These are phyloP conservation scores for Suillus subluteus DNA, from an alignment of 768 basidiomycete genomes.

Conservation along the genomic window DNA sequence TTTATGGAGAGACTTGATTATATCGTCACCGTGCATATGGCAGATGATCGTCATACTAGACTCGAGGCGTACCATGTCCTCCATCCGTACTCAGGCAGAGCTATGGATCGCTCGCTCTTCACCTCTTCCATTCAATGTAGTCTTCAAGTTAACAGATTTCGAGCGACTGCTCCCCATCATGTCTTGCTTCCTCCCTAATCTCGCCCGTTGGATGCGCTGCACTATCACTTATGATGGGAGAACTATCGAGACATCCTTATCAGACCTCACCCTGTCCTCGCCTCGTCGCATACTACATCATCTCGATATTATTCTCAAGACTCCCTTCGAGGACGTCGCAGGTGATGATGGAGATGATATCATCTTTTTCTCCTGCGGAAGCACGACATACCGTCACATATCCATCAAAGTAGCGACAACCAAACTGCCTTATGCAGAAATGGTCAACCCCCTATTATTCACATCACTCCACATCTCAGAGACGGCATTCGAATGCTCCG, in stretches of 20 bases:
- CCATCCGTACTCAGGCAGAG: slow-evolving; percentile 50
- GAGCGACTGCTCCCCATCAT: slow-evolving; percentile 65
- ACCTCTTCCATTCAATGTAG: slow-evolving; percentile 58
- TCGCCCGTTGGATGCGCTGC: slow-evolving; percentile 63
- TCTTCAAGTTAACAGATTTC: slow-evolving; percentile 48
- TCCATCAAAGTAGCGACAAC: slow-evolving; percentile 54
- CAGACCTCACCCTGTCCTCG: slow-evolving; percentile 24
- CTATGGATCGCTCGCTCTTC: slow-evolving; percentile 58
- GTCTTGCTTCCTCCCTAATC: slow-evolving; percentile 58
- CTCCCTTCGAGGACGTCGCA: slow-evolving; percentile 24
- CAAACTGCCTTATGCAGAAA: slow-evolving; percentile 49
- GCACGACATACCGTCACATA: slow-evolving; percentile 38
- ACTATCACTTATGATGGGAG: slow-evolving; percentile 42
- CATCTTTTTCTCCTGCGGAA: slow-evolving; percentile 38
- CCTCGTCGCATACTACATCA: slow-evolving; percentile 32
- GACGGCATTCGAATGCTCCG: slow-evolving; percentile 40
- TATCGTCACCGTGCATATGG: slow-evolving; percentile 64
- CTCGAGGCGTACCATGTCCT: slow-evolving; percentile 33
- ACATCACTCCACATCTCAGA: slow-evolving; percentile 63
- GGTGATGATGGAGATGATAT: slow-evolving; percentile 23
- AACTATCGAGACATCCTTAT: slow-evolving; percentile 32
- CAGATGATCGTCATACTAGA: slow-evolving; percentile 57
- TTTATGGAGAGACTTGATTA: slow-evolving; percentile 59
- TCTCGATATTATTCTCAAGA: slow-evolving; percentile 28
- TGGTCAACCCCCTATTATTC: slow-evolving; percentile 55